Evolutionary conservation across 257 asterid species (phyloP).

Genomic region (Rehmannia glutinosa): DNA sequence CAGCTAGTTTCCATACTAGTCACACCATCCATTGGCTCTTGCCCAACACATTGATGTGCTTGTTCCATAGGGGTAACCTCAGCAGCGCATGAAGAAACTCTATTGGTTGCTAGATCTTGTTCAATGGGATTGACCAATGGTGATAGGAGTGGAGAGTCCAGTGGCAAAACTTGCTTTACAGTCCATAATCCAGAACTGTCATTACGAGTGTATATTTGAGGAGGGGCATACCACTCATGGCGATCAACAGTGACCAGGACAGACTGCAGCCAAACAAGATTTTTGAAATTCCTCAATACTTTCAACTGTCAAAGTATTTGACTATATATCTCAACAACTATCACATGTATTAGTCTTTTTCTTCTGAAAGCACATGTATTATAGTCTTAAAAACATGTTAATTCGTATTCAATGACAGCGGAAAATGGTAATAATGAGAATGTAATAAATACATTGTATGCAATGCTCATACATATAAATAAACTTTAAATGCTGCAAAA

Average conservation of each 20-base stretch:
- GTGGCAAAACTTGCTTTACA: slow-evolving; percentile 63
- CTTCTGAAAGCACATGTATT: background rate
- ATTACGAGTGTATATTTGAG: slow-evolving; percentile 81
- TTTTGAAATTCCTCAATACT: background rate
- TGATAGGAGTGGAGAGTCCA: slow-evolving; percentile 49
- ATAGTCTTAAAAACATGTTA: background rate
- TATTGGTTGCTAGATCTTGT: slow-evolving; percentile 37
- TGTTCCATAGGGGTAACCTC: slow-evolving; percentile 61
- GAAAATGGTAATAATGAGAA: background rate
- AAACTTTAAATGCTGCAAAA: background rate
- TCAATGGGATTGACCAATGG: slow-evolving; percentile 31
- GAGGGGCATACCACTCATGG: slow-evolving; percentile 98
- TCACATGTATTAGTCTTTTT: too few relatives aligned
- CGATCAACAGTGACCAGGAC: slow-evolving; percentile 95
- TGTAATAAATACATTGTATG: background rate
- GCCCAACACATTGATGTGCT: slow-evolving; percentile 48
- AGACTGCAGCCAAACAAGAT: slow-evolving; percentile 57
- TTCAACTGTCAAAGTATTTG: background rate
- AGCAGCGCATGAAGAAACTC: slow-evolving; percentile 40
- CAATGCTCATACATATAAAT: background rate
- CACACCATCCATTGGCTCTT: slow-evolving; percentile 60
- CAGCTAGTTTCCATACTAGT: slow-evolving; percentile 77
- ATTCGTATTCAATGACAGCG: background rate
- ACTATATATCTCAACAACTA: too few relatives aligned
- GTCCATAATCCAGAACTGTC: slow-evolving; percentile 90